phyloP scores from a whole-genome alignment of 139 green algal genomes.

The Trebouxia sp. region DNA sequence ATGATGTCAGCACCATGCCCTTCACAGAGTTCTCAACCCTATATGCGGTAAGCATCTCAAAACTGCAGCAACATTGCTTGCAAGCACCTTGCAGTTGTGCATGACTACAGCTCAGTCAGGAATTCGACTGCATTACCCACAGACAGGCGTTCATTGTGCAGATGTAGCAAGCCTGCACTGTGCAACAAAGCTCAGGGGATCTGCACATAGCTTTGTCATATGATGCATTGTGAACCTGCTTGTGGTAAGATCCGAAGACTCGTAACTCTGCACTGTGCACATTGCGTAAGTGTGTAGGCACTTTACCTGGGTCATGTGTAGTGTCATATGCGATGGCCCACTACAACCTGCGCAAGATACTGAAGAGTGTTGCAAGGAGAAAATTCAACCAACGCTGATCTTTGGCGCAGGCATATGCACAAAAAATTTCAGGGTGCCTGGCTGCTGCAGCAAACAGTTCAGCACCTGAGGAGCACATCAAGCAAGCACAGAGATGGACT shows the following conservation, averaged over 20 bases:
- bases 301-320: too few species aligned
- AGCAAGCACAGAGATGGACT: background rate
- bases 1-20: background rate
- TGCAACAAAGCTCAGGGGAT: too few species aligned
- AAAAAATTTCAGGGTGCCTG: background rate
- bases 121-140: background rate
- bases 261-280: too few species aligned
- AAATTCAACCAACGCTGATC: background rate
- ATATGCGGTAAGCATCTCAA: background rate
- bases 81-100: background rate
- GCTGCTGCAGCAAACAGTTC: background rate
- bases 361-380: background rate
- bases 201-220: too few species aligned
- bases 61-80: background rate
- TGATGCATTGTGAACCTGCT: too few species aligned
- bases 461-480: background rate
- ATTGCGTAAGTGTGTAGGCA: too few species aligned
- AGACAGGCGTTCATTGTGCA: background rate
- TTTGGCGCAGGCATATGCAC: background rate
- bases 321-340: too few species aligned
- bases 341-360: background rate
- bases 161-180: too few species aligned
- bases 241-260: too few species aligned
- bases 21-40: background rate
- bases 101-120: background rate